A percentile compares a stretch with the other conserved stretches of the same genome.
phyloP scores from a whole-genome alignment of 371 early-diverging fungal genomes.

The Mucor irregularis region DNA sequence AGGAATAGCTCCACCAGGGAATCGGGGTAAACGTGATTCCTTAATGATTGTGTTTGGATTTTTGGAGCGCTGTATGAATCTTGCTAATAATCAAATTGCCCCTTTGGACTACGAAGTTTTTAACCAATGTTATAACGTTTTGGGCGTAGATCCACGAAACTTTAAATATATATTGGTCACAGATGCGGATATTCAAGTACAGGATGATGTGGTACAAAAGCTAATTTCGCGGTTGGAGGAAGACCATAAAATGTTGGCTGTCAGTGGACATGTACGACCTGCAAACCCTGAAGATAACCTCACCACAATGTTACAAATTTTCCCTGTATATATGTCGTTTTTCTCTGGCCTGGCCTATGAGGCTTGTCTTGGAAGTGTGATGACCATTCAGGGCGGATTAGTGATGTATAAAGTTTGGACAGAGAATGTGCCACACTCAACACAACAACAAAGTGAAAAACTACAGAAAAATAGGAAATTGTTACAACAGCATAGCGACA shows the following conservation, averaged over 20 bases:
- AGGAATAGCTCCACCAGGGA: constrained; percentile 27
- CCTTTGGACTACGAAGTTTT: constrained; percentile 50
- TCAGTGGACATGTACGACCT: constrained; percentile 51
- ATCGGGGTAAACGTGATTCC: constrained; percentile 51
- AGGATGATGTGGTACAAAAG: constrained; percentile 32
- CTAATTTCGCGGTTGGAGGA: constrained; percentile 39
- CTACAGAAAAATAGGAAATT: not conserved
- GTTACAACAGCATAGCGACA: not conserved
- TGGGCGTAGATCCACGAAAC: constrained; percentile 47
- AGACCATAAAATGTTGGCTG: constrained; percentile 40
- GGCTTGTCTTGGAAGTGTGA: constrained; percentile 41
- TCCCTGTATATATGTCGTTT: constrained; percentile 42
- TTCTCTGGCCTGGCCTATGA: constrained; percentile 48
- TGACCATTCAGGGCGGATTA: constrained; percentile 44
- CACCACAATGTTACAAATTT: constrained; percentile 51
- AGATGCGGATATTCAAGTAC: constrained; percentile 48
- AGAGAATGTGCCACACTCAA: constrained; percentile 10
- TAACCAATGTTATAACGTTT: constrained; percentile 45
- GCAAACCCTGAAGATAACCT: constrained; percentile 50
- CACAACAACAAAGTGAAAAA: not conserved
- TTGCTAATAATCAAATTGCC: constrained; percentile 38
- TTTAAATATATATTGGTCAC: constrained; percentile 51
- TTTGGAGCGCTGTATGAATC: constrained; percentile 49
- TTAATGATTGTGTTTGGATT: constrained; percentile 41
- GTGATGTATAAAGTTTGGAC: constrained; percentile 52